Conservation (phyloP, 2,329 filamentous ascomycete genomes). For the Aspergillus sergii region DNA sequence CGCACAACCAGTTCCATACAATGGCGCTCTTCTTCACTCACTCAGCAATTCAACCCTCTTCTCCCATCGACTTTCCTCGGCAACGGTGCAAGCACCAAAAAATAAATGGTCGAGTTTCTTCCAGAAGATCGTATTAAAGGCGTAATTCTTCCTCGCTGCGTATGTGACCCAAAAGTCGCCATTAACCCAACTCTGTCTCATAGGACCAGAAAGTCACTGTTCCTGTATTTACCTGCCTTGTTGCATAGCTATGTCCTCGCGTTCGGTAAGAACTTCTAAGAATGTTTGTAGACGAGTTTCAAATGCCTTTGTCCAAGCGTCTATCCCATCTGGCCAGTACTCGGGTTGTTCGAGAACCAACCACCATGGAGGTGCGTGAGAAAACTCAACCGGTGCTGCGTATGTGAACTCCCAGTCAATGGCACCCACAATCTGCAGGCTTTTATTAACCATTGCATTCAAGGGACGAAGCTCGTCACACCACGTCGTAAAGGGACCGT, state of each 20-base stretch:
- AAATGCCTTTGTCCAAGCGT: slow-evolving; percentile 21
- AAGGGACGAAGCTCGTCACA: too few species aligned
- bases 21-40: slow-evolving; percentile 9
- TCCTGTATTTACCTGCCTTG: slow-evolving; percentile 5
- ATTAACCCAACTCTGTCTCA: slow-evolving; percentile 15
- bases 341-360: slow-evolving; percentile 7
- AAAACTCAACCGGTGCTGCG: slow-evolving; percentile 14
- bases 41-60: slow-evolving; percentile 12
- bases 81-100: not conserved
- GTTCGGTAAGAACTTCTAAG: slow-evolving; percentile 13
- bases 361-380: too few species aligned
- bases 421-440: not conserved
- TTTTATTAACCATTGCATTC: too few species aligned
- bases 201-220: slow-evolving; percentile 22
- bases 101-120: slow-evolving; percentile 14
- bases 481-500: too few species aligned
- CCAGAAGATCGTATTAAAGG: slow-evolving; percentile 15
- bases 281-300: slow-evolving; percentile 20
- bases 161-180: slow-evolving; percentile 15
- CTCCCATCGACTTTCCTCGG: slow-evolving; percentile 11
- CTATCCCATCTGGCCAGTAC: slow-evolving; percentile 22
- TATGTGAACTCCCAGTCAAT: slow-evolving; percentile 32
- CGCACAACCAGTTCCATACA: slow-evolving; percentile 14
- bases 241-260: slow-evolving; percentile 18
- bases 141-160: slow-evolving; percentile 13